phyloP scores from a whole-genome alignment of 495 filamentous ascomycete genomes.

The Astrocystis sublimbata region DNA sequence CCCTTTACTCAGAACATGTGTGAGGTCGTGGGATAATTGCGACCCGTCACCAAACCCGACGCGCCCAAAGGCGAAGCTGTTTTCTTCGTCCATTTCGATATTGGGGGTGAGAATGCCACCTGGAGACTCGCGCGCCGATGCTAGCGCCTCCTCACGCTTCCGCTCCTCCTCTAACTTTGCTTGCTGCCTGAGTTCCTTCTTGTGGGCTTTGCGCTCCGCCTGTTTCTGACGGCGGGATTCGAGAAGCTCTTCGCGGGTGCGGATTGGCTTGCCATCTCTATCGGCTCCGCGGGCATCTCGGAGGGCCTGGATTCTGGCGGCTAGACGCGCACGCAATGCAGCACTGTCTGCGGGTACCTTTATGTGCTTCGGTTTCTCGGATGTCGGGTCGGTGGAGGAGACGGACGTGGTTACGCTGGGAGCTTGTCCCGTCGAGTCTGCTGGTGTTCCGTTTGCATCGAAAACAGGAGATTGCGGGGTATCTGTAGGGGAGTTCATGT shows the following conservation, averaged over 20 bases:
- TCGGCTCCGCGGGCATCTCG: slow-evolving; percentile 81
- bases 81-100: slow-evolving; percentile 59
- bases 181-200: slow-evolving; percentile 73
- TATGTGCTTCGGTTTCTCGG: slow-evolving; percentile 54
- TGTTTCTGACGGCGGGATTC: slow-evolving; percentile 86
- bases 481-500: slow-evolving; percentile 52
- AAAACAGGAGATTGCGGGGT: slow-evolving; percentile 63
- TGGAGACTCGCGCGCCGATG: slow-evolving; percentile 60
- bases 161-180: slow-evolving; percentile 74
- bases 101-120: slow-evolving; percentile 63
- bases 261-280: slow-evolving; percentile 75
- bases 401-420: slow-evolving; percentile 70
- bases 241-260: slow-evolving; percentile 83
- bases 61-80: slow-evolving; percentile 76
- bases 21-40: slow-evolving; percentile 65
- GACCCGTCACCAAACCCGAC: slow-evolving; percentile 85
- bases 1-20: slow-evolving; percentile 52
- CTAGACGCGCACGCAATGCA: slow-evolving; percentile 70
- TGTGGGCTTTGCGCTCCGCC: slow-evolving; percentile 78
- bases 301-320: slow-evolving; percentile 77
- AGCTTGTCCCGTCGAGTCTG: slow-evolving; percentile 40
- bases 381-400: slow-evolving; percentile 62
- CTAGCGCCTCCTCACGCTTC: slow-evolving; percentile 67
- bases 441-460: slow-evolving; percentile 55
- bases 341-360: slow-evolving; percentile 64